A percentile compares a stretch with the other conserved stretches of the same genome.
Conservation (phyloP, 2,329 filamentous ascomycete genomes). For the Aspergillus spinulosporus region DNA sequence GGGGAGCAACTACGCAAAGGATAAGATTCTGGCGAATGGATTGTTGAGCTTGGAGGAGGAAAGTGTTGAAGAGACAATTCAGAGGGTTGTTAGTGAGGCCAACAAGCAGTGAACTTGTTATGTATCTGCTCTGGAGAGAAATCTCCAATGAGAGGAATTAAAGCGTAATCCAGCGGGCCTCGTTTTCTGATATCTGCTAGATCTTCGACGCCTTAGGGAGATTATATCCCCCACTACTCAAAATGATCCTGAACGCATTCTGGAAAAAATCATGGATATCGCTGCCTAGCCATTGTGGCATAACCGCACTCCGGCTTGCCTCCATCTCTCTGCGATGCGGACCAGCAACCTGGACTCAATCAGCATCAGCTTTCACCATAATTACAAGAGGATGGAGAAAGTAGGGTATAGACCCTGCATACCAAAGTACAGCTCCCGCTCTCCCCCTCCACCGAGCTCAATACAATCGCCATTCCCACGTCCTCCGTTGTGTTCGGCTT, state of each 20-base stretch:
- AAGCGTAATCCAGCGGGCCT: too few species aligned
- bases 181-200: not conserved
- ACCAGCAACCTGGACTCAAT: not conserved
- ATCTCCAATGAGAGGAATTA: too few species aligned
- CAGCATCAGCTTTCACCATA: not conserved
- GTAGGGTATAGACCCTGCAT: not conserved
- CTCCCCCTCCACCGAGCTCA: slow-evolving; percentile 37
- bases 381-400: too few species aligned
- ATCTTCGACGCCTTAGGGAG: not conserved
- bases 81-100: slow-evolving; percentile 8
- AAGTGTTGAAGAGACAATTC: slow-evolving; percentile 23
- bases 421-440: slow-evolving; percentile 32
- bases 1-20: slow-evolving; percentile 27
- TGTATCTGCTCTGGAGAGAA: too few species aligned
- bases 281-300: slow-evolving; percentile 1
- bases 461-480: slow-evolving; percentile 45
- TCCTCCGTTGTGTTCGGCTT: slow-evolving; percentile 45
- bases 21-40: slow-evolving; percentile 24
- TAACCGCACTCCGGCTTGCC: not conserved
- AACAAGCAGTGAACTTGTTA: not conserved
- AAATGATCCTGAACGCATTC: slow-evolving; percentile 6
- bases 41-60: slow-evolving; percentile 26
- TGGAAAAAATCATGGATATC: slow-evolving; percentile 2
- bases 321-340: slow-evolving; percentile 7
- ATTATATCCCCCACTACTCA: slow-evolving; percentile 5